These are phyloP conservation scores for Eucalyptus erythrocorys DNA, from an alignment of 345 rosid species.

Conservation along the genomic window DNA sequence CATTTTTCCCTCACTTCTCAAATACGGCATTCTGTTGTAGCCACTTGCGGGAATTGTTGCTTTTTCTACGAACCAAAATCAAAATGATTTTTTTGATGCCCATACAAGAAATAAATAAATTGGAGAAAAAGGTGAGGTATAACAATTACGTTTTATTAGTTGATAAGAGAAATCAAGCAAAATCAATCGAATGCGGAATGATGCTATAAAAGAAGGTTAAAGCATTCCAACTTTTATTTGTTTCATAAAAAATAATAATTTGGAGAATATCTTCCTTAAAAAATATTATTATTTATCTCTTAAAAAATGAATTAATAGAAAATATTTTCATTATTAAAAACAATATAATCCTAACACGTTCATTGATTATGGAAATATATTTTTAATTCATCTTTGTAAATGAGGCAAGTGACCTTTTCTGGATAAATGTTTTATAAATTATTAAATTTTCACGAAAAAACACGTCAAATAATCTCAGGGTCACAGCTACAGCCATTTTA, in stretches of 20 bases:
- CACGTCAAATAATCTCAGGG: not conserved
- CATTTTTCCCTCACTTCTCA: not conserved
- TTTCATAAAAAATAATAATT: accelerated
- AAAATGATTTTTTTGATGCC: not conserved
- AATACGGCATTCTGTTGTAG: not conserved
- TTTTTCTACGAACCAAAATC: not conserved
- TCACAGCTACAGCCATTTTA: not conserved
- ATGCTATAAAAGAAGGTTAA: not conserved
- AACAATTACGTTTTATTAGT: not conserved
- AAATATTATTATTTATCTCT: not conserved
- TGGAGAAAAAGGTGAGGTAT: not conserved
- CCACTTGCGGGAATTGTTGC: not conserved
- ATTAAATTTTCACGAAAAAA: not conserved
- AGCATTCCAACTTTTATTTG: not conserved
- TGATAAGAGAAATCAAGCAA: not conserved
- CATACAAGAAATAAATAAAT: not conserved
- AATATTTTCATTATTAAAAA: not conserved
- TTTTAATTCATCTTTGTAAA: not conserved
- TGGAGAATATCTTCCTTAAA: not conserved
- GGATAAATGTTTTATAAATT: not conserved
- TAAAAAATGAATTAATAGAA: not conserved
- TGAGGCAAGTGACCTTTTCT: not conserved
- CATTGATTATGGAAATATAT: not conserved
- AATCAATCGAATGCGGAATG: not conserved
- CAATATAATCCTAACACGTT: not conserved